phyloP scores from a whole-genome alignment of 1,139 yeast genomes.

The Starmera stellimalicola region DNA sequence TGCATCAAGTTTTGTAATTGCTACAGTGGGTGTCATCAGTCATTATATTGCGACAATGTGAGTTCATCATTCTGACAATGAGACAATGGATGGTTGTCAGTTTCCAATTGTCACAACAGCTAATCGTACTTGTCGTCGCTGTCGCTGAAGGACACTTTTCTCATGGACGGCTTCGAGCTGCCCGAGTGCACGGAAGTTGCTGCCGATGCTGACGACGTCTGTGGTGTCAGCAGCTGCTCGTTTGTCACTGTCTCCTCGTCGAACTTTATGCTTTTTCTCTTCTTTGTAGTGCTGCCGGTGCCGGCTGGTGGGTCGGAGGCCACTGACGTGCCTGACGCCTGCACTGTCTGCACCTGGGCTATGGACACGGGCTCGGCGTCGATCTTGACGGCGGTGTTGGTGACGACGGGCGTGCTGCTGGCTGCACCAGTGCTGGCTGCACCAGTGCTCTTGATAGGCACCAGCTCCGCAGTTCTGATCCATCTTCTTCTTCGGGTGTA shows the following conservation, averaged over 20 bases:
- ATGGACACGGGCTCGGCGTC: conserved; percentile 9
- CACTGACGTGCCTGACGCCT: conserved; percentile 14
- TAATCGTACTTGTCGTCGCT: too few species aligned
- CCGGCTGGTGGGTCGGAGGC: conserved; percentile 5
- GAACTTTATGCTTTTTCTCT: conserved; percentile 23
- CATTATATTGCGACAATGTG: too few species aligned
- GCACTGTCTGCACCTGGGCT: conserved; percentile 16
- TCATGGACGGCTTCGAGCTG: conserved; percentile 2
- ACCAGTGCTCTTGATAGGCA: conserved; percentile 20
- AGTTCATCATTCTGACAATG: too few species aligned
- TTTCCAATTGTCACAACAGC: too few species aligned
- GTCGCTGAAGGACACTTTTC: conserved; percentile 9
- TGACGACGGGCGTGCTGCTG: conserved; percentile 5
- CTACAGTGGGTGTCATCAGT: too few species aligned
- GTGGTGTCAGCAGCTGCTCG: neutral
- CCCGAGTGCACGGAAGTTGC: conserved; percentile 16
- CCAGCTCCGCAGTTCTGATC: conserved; percentile 89
- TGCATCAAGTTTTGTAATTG: too few species aligned
- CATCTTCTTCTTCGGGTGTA: conserved; percentile 93
- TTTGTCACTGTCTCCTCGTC: conserved; percentile 13
- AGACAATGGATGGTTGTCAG: too few species aligned
- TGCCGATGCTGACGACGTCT: conserved; percentile 11
- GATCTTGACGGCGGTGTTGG: conserved; percentile 1
- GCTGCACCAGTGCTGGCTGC: conserved; percentile 8
- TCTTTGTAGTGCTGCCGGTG: conserved; percentile 9